Conservation (phyloP, 2,329 filamentous ascomycete genomes). For the Trichoderma gracile region DNA sequence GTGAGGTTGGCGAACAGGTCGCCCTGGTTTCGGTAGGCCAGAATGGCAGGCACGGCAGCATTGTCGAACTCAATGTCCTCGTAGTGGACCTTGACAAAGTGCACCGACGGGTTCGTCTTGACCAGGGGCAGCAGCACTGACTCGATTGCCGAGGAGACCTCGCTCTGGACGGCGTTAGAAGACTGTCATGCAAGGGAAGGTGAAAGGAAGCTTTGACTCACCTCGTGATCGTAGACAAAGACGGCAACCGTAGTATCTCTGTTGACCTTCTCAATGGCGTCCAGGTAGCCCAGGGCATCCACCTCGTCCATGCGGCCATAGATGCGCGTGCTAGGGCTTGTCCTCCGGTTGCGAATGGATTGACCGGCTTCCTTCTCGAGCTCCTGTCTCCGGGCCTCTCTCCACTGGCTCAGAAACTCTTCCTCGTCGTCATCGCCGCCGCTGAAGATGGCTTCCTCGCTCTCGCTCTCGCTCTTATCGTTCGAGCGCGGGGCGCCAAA, state of each 20-base stretch:
- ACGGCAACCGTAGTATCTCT: slow-evolving; percentile 84
- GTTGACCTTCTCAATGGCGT: slow-evolving; percentile 88
- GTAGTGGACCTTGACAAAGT: slow-evolving; percentile 89
- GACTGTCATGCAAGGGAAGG: neutral
- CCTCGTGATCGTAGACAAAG: slow-evolving; percentile 86
- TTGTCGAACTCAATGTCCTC: slow-evolving; percentile 93
- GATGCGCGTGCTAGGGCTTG: slow-evolving; percentile 72
- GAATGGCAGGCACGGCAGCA: slow-evolving; percentile 79
- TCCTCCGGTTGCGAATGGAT: slow-evolving; percentile 63
- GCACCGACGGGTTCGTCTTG: slow-evolving; percentile 65
- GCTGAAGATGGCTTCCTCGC: slow-evolving; percentile 46
- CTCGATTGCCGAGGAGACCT: slow-evolving; percentile 77
- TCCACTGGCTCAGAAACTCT: slow-evolving; percentile 80
- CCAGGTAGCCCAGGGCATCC: slow-evolving; percentile 89
- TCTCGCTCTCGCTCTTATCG: slow-evolving; percentile 48
- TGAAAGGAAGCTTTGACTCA: slow-evolving; percentile 47
- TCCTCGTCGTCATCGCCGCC: slow-evolving; percentile 62
- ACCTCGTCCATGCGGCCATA: slow-evolving; percentile 82
- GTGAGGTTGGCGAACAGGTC: slow-evolving; percentile 90
- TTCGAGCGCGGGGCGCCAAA: slow-evolving; percentile 46
- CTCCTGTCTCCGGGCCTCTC: slow-evolving; percentile 75
- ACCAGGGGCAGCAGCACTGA: slow-evolving; percentile 76
- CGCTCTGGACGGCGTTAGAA: slow-evolving; percentile 58
- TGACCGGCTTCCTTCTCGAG: slow-evolving; percentile 63
- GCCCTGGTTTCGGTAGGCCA: slow-evolving; percentile 83